Evolutionary conservation across 306 rosid genomes (phyloP), one percentile per base, ranked within the genome.

Genomic region (Cicer arietinum): DNA sequence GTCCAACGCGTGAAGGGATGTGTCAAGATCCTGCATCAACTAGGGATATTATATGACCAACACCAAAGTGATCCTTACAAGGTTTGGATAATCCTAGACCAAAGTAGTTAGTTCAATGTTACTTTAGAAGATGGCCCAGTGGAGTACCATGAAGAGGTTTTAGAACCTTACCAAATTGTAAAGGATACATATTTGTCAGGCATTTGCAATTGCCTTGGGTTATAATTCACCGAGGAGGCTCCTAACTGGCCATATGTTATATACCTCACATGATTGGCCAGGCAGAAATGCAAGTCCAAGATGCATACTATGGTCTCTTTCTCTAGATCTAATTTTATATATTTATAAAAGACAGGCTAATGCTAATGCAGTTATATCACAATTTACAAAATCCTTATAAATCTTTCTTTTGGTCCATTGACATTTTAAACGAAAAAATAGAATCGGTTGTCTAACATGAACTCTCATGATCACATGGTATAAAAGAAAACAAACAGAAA

Each of bases 191-290:
- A 73, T 42, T 53, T 22, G 46, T 64, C 37, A 30, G 65, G 13
- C 20, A 65, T 52, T 7, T 64, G 39, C 45, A 76, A 17, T 57
- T 57, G 10, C 74, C 35, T 17, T 12, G 6, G 11, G 44, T 71
- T 71, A 56, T 54, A 37, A 63, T 72, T 40, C 51, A 79, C 35
- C 40, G 52, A 42, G 20, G 71, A 60, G 51, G 20, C 48, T 54
- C 57, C 54, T n/a, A 73, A 16, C 20, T 35, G 10, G 37, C 39
- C 48, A 72, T 79, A 10, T 54, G 53, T 64, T 39, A 45, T 39
- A 45, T 14, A 5, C 16, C 10, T 73, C 60, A 42, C 30, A 30
- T 12, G 66, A 70, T 74, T 74, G 16, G 6, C 47, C 64, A 78
- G 12, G n/a, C 17, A 44, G 39, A 7, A 43, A 78, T 35, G 50